These are phyloP conservation scores for Leptodermis oblonga DNA, from an alignment of 257 asterid genomes.

Conservation along the genomic window DNA sequence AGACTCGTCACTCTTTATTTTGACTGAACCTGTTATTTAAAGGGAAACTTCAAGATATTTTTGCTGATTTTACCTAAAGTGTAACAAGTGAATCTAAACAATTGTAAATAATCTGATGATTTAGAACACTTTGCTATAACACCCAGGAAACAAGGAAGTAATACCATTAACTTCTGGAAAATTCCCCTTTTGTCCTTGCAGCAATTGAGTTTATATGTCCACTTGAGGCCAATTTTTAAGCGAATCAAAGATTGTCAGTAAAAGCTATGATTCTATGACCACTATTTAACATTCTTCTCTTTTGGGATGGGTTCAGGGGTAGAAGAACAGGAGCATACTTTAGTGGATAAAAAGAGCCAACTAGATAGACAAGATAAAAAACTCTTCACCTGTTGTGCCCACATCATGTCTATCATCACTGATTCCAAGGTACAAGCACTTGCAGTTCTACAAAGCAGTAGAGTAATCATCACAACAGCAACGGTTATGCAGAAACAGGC, in stretches of 20 bases:
- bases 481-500: background rate
- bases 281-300: background rate
- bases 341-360: background rate
- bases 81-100: background rate
- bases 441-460: conserved; percentile 44
- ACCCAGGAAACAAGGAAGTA: background rate
- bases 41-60: background rate
- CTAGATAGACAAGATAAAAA: background rate
- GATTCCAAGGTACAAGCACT: conserved; percentile 80
- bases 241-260: background rate
- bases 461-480: conserved; percentile 17
- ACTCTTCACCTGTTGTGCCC: conserved; percentile 74
- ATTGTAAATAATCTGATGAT: background rate
- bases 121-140: background rate
- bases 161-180: background rate
- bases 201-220: background rate
- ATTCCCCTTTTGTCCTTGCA: background rate
- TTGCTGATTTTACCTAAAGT: conserved; percentile 4
- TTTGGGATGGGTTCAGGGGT: background rate
- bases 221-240: background rate
- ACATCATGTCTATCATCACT: conserved; percentile 63
- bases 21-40: background rate
- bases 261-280: background rate
- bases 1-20: background rate
- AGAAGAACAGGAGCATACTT: background rate